These are phyloP conservation scores for Leersia perrieri DNA, from an alignment of 176 grass and related monocot species.

Conservation along the genomic window DNA sequence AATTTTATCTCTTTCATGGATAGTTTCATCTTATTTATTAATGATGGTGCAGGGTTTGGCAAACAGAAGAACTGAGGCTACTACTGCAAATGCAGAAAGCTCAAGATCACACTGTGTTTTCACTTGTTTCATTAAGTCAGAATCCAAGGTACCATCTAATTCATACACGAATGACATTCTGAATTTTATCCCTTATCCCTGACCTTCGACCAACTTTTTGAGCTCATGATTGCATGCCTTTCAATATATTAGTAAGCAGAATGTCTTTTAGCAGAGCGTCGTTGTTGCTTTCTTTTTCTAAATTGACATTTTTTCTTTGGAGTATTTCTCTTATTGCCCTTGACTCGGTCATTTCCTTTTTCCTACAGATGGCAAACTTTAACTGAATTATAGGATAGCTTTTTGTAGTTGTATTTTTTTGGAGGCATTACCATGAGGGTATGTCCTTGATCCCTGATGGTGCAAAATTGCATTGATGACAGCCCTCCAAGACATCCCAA, in stretches of 20 bases:
- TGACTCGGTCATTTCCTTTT: not conserved
- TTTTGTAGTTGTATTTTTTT: not conserved
- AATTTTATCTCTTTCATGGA: not conserved
- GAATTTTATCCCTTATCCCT: not conserved
- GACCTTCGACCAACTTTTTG: not conserved
- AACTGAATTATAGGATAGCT: not conserved
- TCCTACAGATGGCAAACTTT: not conserved
- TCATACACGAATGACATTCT: not conserved
- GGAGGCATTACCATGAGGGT: not conserved
- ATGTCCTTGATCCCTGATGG: not conserved
- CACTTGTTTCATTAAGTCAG: constrained; percentile 61
- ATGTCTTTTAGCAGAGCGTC: not conserved
- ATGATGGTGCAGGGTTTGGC: constrained; percentile 46
- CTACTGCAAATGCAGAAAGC: constrained; percentile 62
- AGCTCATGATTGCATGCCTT: not conserved
- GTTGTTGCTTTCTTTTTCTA: not conserved
- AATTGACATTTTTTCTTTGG: not conserved
- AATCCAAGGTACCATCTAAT: constrained; percentile 50
- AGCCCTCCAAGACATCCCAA: not conserved
- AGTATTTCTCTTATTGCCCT: not conserved
- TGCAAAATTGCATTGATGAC: not conserved
- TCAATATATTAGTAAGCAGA: not conserved
- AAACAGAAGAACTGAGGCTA: constrained; percentile 58
- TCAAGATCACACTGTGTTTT: constrained; percentile 78
- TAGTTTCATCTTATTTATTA: not conserved